Percentiles rank a stretch among this genome's conserved stretches.
Conservation (phyloP, 2,329 filamentous ascomycete genomes). For the Drechmeria coniospora region DNA sequence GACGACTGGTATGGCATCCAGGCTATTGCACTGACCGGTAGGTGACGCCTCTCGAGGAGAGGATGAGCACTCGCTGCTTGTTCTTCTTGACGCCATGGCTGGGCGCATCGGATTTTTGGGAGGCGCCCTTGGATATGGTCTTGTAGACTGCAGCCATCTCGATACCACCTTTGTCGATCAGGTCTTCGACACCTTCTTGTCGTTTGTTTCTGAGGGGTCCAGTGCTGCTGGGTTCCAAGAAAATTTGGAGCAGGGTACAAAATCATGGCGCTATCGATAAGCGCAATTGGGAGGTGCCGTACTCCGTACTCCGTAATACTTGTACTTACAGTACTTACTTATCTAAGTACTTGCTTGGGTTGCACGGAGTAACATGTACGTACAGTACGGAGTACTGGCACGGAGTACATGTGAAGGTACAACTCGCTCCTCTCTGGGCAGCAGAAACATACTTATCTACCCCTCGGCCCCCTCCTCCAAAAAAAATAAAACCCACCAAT, state of each 20-base stretch:
- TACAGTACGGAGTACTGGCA: no score
- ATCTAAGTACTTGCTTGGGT: no score
- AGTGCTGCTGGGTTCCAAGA: not conserved
- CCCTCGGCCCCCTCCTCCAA: no score
- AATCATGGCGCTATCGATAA: conserved; percentile 1
- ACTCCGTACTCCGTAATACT: no score
- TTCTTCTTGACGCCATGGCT: conserved; percentile 42
- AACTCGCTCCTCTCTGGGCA: not conserved
- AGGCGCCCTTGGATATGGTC: conserved; percentile 47
- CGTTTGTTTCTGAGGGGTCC: not conserved
- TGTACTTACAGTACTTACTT: no score
- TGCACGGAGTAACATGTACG: no score
- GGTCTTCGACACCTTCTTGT: not conserved
- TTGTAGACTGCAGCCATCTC: conserved; percentile 59
- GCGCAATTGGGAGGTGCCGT: no score
- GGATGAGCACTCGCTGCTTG: conserved; percentile 68
- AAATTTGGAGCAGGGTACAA: conserved; percentile 1
- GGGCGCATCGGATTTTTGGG: conserved; percentile 31
- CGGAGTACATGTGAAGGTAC: not conserved
- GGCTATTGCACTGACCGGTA: conserved; percentile 43
- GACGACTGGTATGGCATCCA: not conserved
- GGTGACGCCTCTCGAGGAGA: conserved; percentile 85
- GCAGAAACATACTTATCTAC: no score
- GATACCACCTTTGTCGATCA: not conserved
- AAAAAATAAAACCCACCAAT: no score